Base-by-base conservation (phyloP, 331 rosid genomes). In the Prunus yedoensis region DNA sequence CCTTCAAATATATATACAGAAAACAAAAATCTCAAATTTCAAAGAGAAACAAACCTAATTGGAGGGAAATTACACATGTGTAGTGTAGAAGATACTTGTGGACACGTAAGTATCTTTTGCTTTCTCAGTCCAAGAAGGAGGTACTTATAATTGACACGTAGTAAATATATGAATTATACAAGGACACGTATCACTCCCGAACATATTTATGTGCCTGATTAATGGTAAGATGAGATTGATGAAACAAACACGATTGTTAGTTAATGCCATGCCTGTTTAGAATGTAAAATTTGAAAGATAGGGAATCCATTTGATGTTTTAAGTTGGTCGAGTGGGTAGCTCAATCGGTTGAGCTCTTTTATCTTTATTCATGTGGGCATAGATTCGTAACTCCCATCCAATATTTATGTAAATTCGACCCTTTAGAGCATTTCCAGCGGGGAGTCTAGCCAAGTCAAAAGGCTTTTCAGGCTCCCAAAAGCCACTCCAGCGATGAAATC, bases 381-480 rank as follows among this genome's bases (percentile, higher is more conserved):
- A 38, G 9, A 0, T 38, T 38, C 9, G 0, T 5, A 38, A 38
- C 8, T 6, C 9, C 0, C 9, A 38, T 38, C 1, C 2, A 38
- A 38, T 38, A 38, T 38, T 35, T 35, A 2, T 5, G 8, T 35
- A 35, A 35, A 35, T 8, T 38, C 9, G 2, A 38, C 9, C 8
- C 0, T 1, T 38, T 6, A 38, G 43, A 38, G 38, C 8, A 32
- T 32, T 32, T 32, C 8, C 1, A 32, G 1, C 6, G 0, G 1
- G 0, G 38, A 4, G 38, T 32, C 7, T 4, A 32, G 0, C 6
- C 5, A 0, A 32, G 1, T 0, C 1, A 32, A 32, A 32, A 32
- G 1, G 38, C 38, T 32, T 32, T 32, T 0, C 1, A 32, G 0
- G 38, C 38, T 32, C 38, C 38, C 6, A 32, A 32, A 32, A 32